Conservation (phyloP, 2,329 filamentous ascomycete species). For the Apiospora marii region DNA sequence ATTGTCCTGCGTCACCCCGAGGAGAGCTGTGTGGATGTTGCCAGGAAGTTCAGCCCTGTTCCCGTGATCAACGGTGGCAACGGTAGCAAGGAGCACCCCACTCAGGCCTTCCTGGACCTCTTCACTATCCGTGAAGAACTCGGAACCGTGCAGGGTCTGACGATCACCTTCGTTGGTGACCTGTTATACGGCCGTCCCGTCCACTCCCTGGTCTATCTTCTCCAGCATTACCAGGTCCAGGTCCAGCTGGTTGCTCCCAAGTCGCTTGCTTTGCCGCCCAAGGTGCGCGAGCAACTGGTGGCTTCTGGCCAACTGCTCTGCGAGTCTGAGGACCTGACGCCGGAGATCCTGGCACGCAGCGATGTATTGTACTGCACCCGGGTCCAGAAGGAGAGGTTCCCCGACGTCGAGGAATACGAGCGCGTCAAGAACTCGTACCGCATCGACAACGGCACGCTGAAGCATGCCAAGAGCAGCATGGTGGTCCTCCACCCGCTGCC, state of each 20-base stretch:
- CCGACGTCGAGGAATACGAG: conserved; percentile 82
- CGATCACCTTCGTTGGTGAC: conserved; percentile 95
- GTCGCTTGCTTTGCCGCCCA: conserved; percentile 76
- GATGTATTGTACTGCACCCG: conserved; percentile 98
- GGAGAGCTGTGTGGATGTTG: conserved; percentile 80
- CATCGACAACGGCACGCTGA: conserved; percentile 88
- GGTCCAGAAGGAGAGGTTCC: conserved; percentile 95
- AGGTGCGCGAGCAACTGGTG: conserved; percentile 76
- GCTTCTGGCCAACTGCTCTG: conserved; percentile 77
- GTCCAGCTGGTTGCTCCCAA: conserved; percentile 91
- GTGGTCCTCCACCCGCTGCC: conserved; percentile 96
- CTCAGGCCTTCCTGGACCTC: conserved; percentile 95
- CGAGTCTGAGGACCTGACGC: conserved; percentile 81
- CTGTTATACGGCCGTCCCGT: conserved; percentile 93
- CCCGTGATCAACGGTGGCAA: conserved; percentile 98
- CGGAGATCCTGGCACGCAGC: conserved; percentile 83
- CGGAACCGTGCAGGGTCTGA: conserved; percentile 92
- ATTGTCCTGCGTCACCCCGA: conserved; percentile 95
- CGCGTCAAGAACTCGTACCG: conserved; percentile 86
- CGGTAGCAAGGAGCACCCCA: conserved; percentile 94
- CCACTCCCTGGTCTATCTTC: conserved; percentile 91
- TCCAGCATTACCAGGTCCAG: conserved; percentile 93
- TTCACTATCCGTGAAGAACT: conserved; percentile 99
- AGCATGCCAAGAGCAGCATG: conserved; percentile 91
- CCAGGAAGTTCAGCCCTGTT: conserved; percentile 85